phyloP scores from a whole-genome alignment of 352 stramenopile species.

The Pythium coloratum region DNA sequence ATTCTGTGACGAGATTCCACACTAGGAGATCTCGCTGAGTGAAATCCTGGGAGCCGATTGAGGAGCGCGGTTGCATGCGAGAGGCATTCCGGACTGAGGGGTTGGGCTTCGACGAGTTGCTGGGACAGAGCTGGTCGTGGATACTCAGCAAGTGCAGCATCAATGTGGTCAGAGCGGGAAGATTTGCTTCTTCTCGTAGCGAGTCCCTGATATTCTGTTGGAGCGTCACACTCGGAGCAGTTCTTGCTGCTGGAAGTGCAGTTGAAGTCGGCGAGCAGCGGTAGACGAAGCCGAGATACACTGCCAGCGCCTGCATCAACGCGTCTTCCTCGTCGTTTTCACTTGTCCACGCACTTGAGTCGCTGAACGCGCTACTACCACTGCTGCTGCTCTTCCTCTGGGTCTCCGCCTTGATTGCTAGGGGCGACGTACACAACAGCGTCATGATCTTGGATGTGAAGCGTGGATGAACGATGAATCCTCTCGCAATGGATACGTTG shows the following conservation, averaged over 20 bases:
- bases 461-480: conserved; percentile 52
- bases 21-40: conserved; percentile 16
- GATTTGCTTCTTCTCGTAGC: conserved; percentile 42
- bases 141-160: conserved; percentile 14
- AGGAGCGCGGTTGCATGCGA: not conserved
- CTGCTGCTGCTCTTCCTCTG: not conserved
- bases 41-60: not conserved
- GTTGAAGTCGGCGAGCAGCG: conserved; percentile 2
- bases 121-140: conserved; percentile 29
- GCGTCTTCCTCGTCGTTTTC: conserved; percentile 29
- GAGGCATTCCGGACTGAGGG: not conserved
- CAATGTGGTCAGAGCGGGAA: conserved; percentile 23
- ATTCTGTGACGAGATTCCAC: conserved; percentile 22
- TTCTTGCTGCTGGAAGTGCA: not conserved
- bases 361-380: not conserved
- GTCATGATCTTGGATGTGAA: conserved; percentile 57
- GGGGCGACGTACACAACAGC: conserved; percentile 31
- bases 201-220: conserved; percentile 45
- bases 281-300: conserved; percentile 62
- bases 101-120: no score
- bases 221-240: conserved; percentile 6
- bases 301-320: conserved; percentile 44
- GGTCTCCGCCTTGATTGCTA: conserved; percentile 16
- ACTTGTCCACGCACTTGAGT: not conserved
- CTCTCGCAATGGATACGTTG: conserved; percentile 42